phyloP scores from a whole-genome alignment of 2,329 filamentous ascomycete genomes.

The Claviceps africana region DNA sequence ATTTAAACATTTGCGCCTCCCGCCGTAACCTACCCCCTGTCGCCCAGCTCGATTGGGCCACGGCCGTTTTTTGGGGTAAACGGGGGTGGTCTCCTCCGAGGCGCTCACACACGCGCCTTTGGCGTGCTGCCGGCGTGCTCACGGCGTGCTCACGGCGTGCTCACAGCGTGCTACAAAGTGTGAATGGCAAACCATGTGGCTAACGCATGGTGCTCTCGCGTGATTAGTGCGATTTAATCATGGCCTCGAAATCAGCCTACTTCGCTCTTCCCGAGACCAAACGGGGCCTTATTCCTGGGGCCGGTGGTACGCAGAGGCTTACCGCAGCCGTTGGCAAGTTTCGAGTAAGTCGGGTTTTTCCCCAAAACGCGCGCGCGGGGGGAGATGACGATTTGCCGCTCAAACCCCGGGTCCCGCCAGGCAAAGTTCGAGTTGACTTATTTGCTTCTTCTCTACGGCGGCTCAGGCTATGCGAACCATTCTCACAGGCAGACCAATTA shows the following conservation, averaged over 20 bases:
- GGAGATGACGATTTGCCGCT: neutral
- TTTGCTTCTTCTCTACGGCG: neutral
- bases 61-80: no score
- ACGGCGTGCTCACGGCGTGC: no score
- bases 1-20: neutral
- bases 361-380: neutral
- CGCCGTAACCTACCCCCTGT: neutral
- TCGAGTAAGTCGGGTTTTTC: slow-evolving; percentile 16
- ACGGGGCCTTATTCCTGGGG: slow-evolving; percentile 26
- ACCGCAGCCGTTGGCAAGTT: slow-evolving; percentile 27
- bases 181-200: slow-evolving; percentile 3
- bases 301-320: slow-evolving; percentile 26
- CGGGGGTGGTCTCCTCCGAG: no score
- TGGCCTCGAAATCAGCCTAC: slow-evolving; percentile 20
- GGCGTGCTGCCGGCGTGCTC: no score
- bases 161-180: neutral
- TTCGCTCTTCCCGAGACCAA: slow-evolving; percentile 26
- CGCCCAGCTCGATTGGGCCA: neutral
- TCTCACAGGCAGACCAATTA: slow-evolving; percentile 15
- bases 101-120: no score
- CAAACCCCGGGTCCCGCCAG: neutral
- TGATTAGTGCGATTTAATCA: slow-evolving; percentile 25
- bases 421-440: neutral
- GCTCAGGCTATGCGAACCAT: slow-evolving; percentile 18
- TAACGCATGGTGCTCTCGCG: neutral